Evolutionary conservation across 225 moss, liverwort and hornwort genomes (phyloP).

Genomic region (Takakia lepidozioides): DNA sequence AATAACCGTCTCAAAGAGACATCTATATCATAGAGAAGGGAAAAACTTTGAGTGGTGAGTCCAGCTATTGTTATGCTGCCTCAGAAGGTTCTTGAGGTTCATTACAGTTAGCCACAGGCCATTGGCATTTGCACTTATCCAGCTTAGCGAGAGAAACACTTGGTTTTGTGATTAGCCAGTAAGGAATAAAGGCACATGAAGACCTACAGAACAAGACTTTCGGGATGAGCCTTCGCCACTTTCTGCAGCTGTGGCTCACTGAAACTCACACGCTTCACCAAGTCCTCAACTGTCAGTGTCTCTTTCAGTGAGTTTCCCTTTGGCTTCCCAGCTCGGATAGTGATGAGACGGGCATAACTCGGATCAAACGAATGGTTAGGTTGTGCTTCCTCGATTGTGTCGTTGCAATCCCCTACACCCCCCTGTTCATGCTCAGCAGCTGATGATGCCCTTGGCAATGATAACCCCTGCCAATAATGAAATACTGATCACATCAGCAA

Average conservation of each 20-base stretch:
- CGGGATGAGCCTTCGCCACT: conserved; percentile 47
- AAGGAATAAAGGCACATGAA: no score
- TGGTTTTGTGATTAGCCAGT: no score
- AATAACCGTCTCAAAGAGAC: not conserved
- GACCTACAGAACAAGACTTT: conserved; percentile 54
- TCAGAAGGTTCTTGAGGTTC: not conserved
- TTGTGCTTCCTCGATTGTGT: conserved; percentile 28
- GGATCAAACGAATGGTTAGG: conserved; percentile 27
- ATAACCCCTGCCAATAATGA: no score
- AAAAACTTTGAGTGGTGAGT: not conserved
- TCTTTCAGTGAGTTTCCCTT: conserved; percentile 53
- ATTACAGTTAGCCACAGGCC: not conserved
- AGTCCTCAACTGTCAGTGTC: conserved; percentile 30
- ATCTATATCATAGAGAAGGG: not conserved
- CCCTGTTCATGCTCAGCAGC: conserved; percentile 1
- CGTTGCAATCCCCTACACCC: conserved; percentile 9
- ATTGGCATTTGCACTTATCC: no score
- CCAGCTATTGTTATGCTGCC: no score
- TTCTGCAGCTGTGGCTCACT: conserved; percentile 76
- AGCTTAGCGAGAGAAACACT: no score
- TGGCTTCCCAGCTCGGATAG: conserved; percentile 80
- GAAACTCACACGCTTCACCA: conserved; percentile 78
- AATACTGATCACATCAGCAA: no score
- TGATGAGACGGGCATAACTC: conserved; percentile 57
- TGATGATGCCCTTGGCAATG: conserved; percentile 3